Evolutionary conservation across 179 eudicot species (phyloP).

Genomic region (Patellifolia procumbens): DNA sequence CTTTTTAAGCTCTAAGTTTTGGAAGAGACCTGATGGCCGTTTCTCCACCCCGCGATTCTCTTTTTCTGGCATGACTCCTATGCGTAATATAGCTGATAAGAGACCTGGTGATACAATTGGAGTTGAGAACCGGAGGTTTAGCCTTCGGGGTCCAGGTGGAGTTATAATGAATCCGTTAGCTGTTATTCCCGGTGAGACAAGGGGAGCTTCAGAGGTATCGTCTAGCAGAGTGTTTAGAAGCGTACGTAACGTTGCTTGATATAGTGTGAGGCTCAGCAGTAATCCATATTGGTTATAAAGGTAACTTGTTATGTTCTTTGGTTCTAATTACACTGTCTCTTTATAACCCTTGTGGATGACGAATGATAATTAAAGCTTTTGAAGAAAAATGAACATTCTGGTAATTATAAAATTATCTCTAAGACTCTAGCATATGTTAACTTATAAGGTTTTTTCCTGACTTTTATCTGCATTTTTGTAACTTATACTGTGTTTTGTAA

Average conservation of each 20-base stretch:
- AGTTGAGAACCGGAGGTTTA: constrained; percentile 47
- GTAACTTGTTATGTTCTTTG: constrained; percentile 12
- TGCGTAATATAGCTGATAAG: constrained; percentile 29
- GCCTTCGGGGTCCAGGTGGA: constrained; percentile 40
- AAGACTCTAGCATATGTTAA: no score
- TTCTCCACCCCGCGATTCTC: constrained; percentile 47
- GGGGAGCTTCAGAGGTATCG: constrained; percentile 43
- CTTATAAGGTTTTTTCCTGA: no score
- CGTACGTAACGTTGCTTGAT: constrained; percentile 38
- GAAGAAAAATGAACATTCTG: neutral
- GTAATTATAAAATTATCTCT: neutral
- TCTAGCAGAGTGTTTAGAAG: constrained; percentile 36
- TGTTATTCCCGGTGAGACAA: constrained; percentile 39
- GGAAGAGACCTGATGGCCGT: constrained; percentile 61
- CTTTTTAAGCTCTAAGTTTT: constrained; percentile 73
- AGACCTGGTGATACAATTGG: constrained; percentile 34
- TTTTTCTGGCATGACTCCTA: constrained; percentile 36
- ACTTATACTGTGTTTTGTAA: no score
- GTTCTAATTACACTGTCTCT: neutral
- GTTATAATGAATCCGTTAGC: constrained; percentile 80
- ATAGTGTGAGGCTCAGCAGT: constrained; percentile 11
- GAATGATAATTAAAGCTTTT: neutral
- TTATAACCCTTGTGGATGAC: neutral
- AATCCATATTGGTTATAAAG: constrained; percentile 10
- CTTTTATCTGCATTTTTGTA: no score